Evolutionary conservation across 2,329 filamentous ascomycete species (phyloP).

Genomic region (Chaetomium sp.): DNA sequence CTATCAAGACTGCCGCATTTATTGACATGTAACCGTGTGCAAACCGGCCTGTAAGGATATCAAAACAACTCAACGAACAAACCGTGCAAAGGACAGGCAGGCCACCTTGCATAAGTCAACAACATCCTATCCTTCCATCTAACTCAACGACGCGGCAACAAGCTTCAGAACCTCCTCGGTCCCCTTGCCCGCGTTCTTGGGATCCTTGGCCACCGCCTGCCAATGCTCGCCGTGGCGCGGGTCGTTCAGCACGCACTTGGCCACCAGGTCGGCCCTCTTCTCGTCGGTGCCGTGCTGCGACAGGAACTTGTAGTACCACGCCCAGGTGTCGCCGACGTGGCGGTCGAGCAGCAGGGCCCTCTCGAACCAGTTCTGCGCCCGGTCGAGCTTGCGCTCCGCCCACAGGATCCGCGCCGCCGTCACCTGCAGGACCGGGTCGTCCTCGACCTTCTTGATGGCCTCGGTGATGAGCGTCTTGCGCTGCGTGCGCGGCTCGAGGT

Average conservation of each 20-base stretch:
- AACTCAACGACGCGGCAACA: conserved; percentile 59
- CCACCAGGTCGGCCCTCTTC: conserved; percentile 82
- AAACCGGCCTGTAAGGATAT: not conserved
- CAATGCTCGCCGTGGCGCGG: conserved; percentile 92
- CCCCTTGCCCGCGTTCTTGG: conserved; percentile 72
- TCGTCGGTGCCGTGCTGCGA: conserved; percentile 90
- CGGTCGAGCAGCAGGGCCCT: conserved; percentile 87
- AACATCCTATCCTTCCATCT: not conserved
- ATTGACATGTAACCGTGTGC: not conserved
- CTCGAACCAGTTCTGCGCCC: conserved; percentile 96
- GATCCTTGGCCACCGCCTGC: conserved; percentile 84
- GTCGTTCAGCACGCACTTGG: conserved; percentile 79
- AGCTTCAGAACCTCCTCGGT: conserved; percentile 81
- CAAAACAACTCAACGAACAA: not conserved
- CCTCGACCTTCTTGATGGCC: conserved; percentile 96
- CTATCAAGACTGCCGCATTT: not conserved
- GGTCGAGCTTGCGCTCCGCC: conserved; percentile 88
- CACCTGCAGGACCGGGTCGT: conserved; percentile 84
- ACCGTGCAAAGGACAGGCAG: not conserved
- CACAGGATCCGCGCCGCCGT: conserved; percentile 95
- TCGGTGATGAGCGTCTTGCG: conserved; percentile 89
- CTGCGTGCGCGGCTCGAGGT: conserved; percentile 87
- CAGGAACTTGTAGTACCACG: conserved; percentile 96
- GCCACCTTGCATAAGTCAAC: not conserved
- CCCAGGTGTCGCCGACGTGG: conserved; percentile 91